phyloP scores from a whole-genome alignment of 192 early-diverging fungal species.

The Backusella circina region DNA sequence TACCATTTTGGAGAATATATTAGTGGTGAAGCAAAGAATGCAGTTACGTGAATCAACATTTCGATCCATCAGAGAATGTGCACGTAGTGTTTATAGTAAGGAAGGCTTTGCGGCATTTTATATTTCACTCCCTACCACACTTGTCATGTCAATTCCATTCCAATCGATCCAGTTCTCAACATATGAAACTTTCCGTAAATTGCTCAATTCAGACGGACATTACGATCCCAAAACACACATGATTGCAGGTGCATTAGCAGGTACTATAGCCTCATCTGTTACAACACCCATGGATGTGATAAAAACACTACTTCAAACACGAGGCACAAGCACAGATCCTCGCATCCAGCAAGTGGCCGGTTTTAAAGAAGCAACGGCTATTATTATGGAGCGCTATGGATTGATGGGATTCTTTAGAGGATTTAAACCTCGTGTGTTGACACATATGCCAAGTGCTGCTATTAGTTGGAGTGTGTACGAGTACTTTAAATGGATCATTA shows the following conservation, averaged over 20 bases:
- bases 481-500: slow-evolving; percentile 68
- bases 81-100: slow-evolving; percentile 55
- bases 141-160: slow-evolving; percentile 94
- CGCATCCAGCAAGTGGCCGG: slow-evolving; percentile 71
- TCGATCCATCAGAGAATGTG: slow-evolving; percentile 67
- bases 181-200: slow-evolving; percentile 85
- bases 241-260: slow-evolving; percentile 83
- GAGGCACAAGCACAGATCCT: slow-evolving; percentile 70
- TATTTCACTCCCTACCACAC: slow-evolving; percentile 90
- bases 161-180: slow-evolving; percentile 91
- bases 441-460: slow-evolving; percentile 90
- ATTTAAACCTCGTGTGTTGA: slow-evolving; percentile 76
- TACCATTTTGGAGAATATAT: neutral
- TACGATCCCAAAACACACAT: slow-evolving; percentile 91
- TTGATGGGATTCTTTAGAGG: slow-evolving; percentile 76
- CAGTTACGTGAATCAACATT: slow-evolving; percentile 78
- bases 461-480: slow-evolving; percentile 95
- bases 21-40: slow-evolving; percentile 96
- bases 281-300: slow-evolving; percentile 96
- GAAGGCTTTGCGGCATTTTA: slow-evolving; percentile 91
- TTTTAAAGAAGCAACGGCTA: slow-evolving; percentile 58
- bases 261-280: slow-evolving; percentile 78
- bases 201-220: slow-evolving; percentile 70
- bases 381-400: slow-evolving; percentile 81
- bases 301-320: slow-evolving; percentile 94